These are phyloP conservation scores for Phytophthora cajani DNA, from an alignment of 352 stramenopile species.

Conservation along the genomic window DNA sequence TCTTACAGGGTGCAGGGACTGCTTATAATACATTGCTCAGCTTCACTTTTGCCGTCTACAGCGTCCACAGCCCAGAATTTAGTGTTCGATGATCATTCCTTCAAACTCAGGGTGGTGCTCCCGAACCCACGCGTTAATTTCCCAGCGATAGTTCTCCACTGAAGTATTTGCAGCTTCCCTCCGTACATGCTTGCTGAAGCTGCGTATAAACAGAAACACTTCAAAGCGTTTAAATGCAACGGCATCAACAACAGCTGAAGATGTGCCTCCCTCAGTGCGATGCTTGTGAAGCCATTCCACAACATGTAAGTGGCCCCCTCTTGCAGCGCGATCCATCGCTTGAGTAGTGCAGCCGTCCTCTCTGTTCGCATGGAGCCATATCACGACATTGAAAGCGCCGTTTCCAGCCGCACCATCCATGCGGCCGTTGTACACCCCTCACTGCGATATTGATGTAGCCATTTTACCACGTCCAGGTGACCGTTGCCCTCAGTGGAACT, in stretches of 20 bases:
- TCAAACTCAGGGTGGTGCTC: slow-evolving; percentile 6
- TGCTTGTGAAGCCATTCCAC: slow-evolving; percentile 6
- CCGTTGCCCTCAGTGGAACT: background rate
- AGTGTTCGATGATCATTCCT: background rate
- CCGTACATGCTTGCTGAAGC: background rate
- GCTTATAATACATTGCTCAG: too few relatives aligned
- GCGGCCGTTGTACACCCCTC: background rate
- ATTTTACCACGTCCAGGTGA: slow-evolving; percentile 7
- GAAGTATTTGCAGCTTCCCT: background rate
- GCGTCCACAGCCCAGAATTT: too few relatives aligned
- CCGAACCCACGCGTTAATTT: slow-evolving; percentile 2
- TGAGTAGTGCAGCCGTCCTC: background rate
- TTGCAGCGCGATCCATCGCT: background rate
- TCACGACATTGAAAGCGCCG: slow-evolving; percentile 4
- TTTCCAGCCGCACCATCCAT: slow-evolving; percentile 2
- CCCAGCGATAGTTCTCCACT: background rate
- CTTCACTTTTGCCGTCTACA: too few relatives aligned
- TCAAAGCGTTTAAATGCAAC: slow-evolving; percentile 1
- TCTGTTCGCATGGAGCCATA: slow-evolving; percentile 7
- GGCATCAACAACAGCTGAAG: background rate
- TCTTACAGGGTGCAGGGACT: too few relatives aligned
- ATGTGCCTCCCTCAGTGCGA: background rate
- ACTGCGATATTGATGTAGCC: slow-evolving; percentile 2
- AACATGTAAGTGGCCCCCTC: background rate
- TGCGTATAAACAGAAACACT: slow-evolving; percentile 5